Base-by-base conservation (phyloP, 2,329 filamentous ascomycete genomes). In the Madurella mycetomatis region DNA sequence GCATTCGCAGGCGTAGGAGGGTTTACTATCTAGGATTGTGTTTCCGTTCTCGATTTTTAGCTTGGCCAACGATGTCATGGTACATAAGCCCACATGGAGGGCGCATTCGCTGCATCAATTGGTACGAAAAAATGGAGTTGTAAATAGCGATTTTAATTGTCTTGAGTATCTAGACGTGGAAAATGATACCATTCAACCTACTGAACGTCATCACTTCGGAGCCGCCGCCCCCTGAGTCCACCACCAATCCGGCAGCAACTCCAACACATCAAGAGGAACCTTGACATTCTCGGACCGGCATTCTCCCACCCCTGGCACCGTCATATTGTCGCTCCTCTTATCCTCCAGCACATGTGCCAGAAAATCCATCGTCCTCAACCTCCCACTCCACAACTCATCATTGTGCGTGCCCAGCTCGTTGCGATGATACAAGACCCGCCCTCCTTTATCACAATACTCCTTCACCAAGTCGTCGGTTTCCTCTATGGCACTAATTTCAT, bases 401-500 rank as follows among this genome's bases (percentile, higher is more conserved):
- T 58, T 58, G 44, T 58, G 56, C 13, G 49, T 49, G 9, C 56
- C 56, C 19, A 53, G 9, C 42, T 16, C 31, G 17, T 58, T 58
- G 30, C 56, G 45, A 40, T 58, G 56, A 34, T 58, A 58, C 49
- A 58, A 19, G 8, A 58, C 47, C 1, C 9, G 50, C 25, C 50
- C 51, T 2, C 57, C 57, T 1, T 61, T 65, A 0, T 51, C 57
- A 51, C 76, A 80, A 51, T 75, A 78, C 13, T 64, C 60, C 0
- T 67, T 50, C 0, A 78, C 69, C 16, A 79, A 59, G 0, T 56
- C 65, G 50, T 81, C 76, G 2, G 73, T 78, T 31, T 75, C 72
- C 4, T 59, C 65, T 2, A 77, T 66, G 3, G 68, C 65, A 8
- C 70, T 74, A 47, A 77, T 65, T 50, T 79, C 72, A 39, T 82